These are phyloP conservation scores for Citrus australasica DNA, from an alignment of 345 rosid species.

Conservation along the genomic window DNA sequence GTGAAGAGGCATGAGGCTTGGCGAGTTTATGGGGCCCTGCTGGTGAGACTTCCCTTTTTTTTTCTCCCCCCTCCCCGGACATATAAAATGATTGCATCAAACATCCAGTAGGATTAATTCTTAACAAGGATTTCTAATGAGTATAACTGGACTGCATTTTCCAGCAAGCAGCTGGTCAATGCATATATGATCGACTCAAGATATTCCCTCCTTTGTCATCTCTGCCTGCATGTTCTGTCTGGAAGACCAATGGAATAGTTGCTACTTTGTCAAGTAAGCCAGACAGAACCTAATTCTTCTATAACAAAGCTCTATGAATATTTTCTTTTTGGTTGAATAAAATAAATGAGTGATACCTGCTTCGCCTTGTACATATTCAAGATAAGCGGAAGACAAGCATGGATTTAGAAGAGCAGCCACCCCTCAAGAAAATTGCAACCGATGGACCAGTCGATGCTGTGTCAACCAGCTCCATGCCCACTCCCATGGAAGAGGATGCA, in stretches of 20 bases:
- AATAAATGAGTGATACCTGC: neutral
- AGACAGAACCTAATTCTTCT: neutral
- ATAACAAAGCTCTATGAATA: neutral
- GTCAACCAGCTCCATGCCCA: slow-evolving; percentile 26
- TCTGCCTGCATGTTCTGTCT: slow-evolving; percentile 35
- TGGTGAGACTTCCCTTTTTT: slow-evolving; percentile 44
- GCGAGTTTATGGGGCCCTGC: slow-evolving; percentile 83
- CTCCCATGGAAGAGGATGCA: slow-evolving; percentile 41
- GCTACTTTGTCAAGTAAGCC: slow-evolving; percentile 43
- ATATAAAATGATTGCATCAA: slow-evolving; percentile 7
- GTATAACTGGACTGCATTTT: slow-evolving; percentile 10
- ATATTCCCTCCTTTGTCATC: slow-evolving; percentile 65
- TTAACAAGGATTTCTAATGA: neutral
- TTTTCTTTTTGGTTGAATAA: neutral
- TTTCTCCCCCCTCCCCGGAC: too few relatives aligned
- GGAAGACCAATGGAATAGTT: slow-evolving; percentile 50
- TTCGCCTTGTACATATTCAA: slow-evolving; percentile 7
- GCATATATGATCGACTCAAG: slow-evolving; percentile 64
- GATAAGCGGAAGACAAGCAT: slow-evolving; percentile 54
- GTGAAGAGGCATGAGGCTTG: slow-evolving; percentile 90
- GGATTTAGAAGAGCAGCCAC: slow-evolving; percentile 42
- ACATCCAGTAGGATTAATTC: neutral
- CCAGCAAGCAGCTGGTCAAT: slow-evolving; percentile 78
- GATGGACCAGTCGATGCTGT: slow-evolving; percentile 41
- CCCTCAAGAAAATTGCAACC: slow-evolving; percentile 48